A percentile compares a stretch with the other conserved stretches of the same genome.
These are phyloP conservation scores for Eutrema japonicum DNA, from an alignment of 345 rosid species.

Conservation along the genomic window DNA sequence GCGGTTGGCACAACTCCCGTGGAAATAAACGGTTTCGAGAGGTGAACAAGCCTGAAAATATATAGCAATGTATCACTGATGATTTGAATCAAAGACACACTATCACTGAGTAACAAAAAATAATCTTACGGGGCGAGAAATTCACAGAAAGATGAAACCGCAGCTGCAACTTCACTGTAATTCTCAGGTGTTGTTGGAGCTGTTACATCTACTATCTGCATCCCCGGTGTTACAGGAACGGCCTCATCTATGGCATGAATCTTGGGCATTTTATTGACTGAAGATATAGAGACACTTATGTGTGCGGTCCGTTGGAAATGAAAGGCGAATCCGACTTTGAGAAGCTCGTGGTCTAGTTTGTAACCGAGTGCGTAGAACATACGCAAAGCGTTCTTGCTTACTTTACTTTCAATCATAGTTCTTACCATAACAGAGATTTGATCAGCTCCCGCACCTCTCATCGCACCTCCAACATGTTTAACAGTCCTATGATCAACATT, in stretches of 20 bases:
- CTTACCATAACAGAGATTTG: slow-evolving; percentile 86
- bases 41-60: slow-evolving; percentile 76
- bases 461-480: slow-evolving; percentile 88
- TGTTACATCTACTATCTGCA: slow-evolving; percentile 93
- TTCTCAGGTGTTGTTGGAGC: slow-evolving; percentile 91
- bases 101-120: not conserved
- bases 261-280: slow-evolving; percentile 80
- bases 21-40: slow-evolving; percentile 82
- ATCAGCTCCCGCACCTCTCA: slow-evolving; percentile 95
- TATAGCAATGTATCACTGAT: not conserved
- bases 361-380: slow-evolving; percentile 83
- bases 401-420: slow-evolving; percentile 88
- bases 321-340: slow-evolving; percentile 89
- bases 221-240: slow-evolving; percentile 91
- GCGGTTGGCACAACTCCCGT: slow-evolving; percentile 96
- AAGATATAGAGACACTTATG: slow-evolving; percentile 82
- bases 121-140: slow-evolving; percentile 88
- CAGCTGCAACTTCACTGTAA: slow-evolving; percentile 76
- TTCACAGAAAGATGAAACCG: slow-evolving; percentile 89
- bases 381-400: slow-evolving; percentile 88
- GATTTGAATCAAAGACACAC: not conserved
- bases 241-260: slow-evolving; percentile 90
- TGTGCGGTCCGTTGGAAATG: slow-evolving; percentile 77
- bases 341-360: slow-evolving; percentile 88
- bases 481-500: slow-evolving; percentile 60